phyloP scores from a whole-genome alignment of 768 basidiomycete species.

The Hemileccinum impolitum region DNA sequence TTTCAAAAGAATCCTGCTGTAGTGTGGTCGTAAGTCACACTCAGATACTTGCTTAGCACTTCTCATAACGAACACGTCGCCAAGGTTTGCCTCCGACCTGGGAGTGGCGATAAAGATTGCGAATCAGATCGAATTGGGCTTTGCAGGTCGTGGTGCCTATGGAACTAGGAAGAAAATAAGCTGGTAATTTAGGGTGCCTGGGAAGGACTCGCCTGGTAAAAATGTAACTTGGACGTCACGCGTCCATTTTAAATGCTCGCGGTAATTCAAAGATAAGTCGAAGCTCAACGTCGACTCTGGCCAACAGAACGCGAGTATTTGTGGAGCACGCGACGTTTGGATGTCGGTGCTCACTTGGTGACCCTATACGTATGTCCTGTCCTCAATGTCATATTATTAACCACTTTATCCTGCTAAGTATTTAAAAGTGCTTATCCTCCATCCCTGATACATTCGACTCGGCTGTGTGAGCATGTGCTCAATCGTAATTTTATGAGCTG shows the following conservation, averaged over 20 bases:
- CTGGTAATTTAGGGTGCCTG: slow-evolving; percentile 11
- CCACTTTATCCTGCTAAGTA: background rate
- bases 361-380: background rate
- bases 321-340: background rate
- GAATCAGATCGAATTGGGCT: slow-evolving; percentile 56
- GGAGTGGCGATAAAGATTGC: slow-evolving; percentile 45
- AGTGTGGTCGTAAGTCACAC: slow-evolving; percentile 34
- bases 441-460: background rate
- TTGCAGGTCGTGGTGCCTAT: slow-evolving; percentile 35
- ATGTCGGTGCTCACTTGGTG: background rate
- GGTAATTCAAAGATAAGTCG: no score
- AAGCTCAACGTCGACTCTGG: no score
- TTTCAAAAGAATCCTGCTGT: slow-evolving; percentile 61
- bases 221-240: background rate
- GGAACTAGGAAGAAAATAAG: background rate
- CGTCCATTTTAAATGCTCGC: no score
- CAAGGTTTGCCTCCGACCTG: slow-evolving; percentile 51
- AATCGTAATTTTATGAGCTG: background rate
- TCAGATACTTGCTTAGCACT: background rate
- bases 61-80: background rate
- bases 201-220: no score
- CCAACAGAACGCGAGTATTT: background rate
- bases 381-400: background rate
- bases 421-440: background rate
- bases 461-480: background rate